A percentile compares a stretch with the other conserved stretches of the same genome.
These are phyloP conservation scores for Rhodofomes roseus DNA, from an alignment of 1,284 basidiomycete genomes.

Conservation along the genomic window DNA sequence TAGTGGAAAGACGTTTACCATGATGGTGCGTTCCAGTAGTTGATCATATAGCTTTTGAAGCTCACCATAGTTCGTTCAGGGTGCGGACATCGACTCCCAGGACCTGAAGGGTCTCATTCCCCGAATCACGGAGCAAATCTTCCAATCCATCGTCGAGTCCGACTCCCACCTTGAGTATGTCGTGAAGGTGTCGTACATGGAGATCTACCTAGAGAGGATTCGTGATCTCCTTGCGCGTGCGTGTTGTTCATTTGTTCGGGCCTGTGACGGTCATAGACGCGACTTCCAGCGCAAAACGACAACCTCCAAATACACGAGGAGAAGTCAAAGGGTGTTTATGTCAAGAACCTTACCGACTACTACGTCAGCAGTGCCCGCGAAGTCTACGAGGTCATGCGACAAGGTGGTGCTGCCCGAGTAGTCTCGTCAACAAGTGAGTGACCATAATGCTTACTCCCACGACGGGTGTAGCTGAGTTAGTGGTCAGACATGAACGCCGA, in stretches of 20 bases:
- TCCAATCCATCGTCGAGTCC: constrained; percentile 94
- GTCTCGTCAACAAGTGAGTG: constrained; percentile 92
- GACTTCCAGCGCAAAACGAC: constrained; percentile 85
- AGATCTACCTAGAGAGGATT: constrained; percentile 98
- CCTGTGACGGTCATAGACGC: background rate
- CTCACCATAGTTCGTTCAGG: constrained; percentile 46
- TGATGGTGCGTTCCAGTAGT: constrained; percentile 69
- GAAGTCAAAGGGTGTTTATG: constrained; percentile 96
- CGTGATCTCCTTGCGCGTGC: constrained; percentile 93
- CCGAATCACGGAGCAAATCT: constrained; percentile 98
- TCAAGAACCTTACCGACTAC: constrained; percentile 96
- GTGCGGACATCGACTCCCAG: constrained; percentile 92
- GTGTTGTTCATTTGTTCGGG: constrained; percentile 32
- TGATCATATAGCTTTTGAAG: constrained; percentile 12
- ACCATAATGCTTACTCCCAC: background rate
- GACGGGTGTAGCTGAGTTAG: constrained; percentile 4
- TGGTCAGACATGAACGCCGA: constrained; percentile 97
- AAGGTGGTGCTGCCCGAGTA: constrained; percentile 87
- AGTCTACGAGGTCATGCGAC: constrained; percentile 99
- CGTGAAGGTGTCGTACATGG: constrained; percentile 99
- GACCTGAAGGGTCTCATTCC: constrained; percentile 96
- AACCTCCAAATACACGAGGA: constrained; percentile 99
- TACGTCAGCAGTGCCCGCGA: constrained; percentile 97
- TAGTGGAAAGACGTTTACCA: constrained; percentile 94
- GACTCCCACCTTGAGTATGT: constrained; percentile 96